Percentiles rank a stretch among this genome's conserved stretches.
Evolutionary conservation across 768 basidiomycete genomes (phyloP).

Genomic region (Lactifluus pinguis): DNA sequence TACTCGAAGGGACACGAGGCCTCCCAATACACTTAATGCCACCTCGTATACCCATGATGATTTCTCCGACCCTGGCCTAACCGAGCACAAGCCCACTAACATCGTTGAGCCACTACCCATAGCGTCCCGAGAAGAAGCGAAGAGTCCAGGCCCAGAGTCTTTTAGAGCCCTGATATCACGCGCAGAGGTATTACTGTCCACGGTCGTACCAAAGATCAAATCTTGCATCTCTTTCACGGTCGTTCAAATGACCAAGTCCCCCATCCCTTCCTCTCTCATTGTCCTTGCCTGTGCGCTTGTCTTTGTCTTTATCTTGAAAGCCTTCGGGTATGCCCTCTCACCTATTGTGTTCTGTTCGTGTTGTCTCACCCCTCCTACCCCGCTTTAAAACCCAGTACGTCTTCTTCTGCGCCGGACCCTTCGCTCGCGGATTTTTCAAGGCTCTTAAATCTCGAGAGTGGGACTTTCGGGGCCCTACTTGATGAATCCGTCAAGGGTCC

Average conservation of each 20-base stretch:
- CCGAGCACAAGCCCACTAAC: neutral
- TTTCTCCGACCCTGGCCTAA: neutral
- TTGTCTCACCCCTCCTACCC: conserved; percentile 41
- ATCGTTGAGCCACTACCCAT: neutral
- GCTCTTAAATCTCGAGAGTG: conserved; percentile 50
- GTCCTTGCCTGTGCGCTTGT: conserved; percentile 42
- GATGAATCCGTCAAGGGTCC: conserved; percentile 52
- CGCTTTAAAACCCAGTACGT: conserved; percentile 9
- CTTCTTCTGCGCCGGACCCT: conserved; percentile 20
- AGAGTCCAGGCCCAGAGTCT: neutral
- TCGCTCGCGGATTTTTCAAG: conserved; percentile 52
- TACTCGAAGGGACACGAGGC: neutral
- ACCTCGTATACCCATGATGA: neutral
- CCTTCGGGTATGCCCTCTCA: conserved; percentile 35
- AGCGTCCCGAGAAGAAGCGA: neutral
- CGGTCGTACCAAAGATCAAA: conserved; percentile 41
- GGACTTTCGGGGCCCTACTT: conserved; percentile 53
- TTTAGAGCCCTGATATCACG: conserved; percentile 18
- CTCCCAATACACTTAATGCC: neutral
- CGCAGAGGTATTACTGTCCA: conserved; percentile 36
- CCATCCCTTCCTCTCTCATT: conserved; percentile 45
- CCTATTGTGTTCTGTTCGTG: conserved; percentile 47
- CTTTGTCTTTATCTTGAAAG: conserved; percentile 31
- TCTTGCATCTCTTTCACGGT: conserved; percentile 42
- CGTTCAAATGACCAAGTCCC: conserved; percentile 42